phyloP scores from a whole-genome alignment of 139 green algal species.

The Marvania coccoides region DNA sequence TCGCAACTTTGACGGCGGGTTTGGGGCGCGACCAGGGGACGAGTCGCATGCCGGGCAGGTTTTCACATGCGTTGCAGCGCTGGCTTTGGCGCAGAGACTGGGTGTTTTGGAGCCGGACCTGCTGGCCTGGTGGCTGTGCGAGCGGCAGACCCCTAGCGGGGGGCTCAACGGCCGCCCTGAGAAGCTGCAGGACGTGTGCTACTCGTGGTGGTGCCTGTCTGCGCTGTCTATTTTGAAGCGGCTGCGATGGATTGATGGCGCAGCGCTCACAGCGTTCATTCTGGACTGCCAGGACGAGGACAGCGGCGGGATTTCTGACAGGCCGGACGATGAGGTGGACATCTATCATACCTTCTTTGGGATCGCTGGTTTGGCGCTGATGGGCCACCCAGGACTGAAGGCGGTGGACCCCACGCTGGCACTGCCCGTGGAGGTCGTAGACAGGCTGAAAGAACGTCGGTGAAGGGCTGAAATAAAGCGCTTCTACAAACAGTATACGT shows the following conservation, averaged over 20 bases:
- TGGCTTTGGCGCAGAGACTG: conserved; percentile 69
- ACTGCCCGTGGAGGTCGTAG: conserved; percentile 67
- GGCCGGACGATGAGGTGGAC: conserved; percentile 88
- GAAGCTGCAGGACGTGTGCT: conserved; percentile 82
- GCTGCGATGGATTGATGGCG: conserved; percentile 89
- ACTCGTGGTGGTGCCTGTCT: conserved; percentile 95
- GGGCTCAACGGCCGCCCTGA: conserved; percentile 91
- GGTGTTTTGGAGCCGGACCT: conserved; percentile 79
- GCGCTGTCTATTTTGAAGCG: conserved; percentile 77
- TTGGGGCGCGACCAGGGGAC: conserved; percentile 74
- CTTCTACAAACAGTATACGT: too few species aligned
- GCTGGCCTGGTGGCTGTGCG: conserved; percentile 91
- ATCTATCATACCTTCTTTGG: conserved; percentile 99
- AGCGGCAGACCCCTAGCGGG: conserved; percentile 82
- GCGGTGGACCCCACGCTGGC: conserved; percentile 83
- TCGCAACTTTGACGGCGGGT: conserved; percentile 97
- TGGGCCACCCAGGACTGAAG: conserved; percentile 65
- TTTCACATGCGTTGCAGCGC: conserved; percentile 88
- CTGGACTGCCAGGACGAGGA: conserved; percentile 89
- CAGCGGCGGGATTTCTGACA: conserved; percentile 89
- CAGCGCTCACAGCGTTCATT: conserved; percentile 75
- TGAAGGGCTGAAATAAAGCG: too few species aligned
- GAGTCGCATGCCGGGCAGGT: conserved; percentile 79
- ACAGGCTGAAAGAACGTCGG: conserved; percentile 16
- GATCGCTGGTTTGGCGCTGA: conserved; percentile 80